These are phyloP conservation scores for Vitis amurensis DNA, from an alignment of 164 flowering plant genomes.

Conservation along the genomic window DNA sequence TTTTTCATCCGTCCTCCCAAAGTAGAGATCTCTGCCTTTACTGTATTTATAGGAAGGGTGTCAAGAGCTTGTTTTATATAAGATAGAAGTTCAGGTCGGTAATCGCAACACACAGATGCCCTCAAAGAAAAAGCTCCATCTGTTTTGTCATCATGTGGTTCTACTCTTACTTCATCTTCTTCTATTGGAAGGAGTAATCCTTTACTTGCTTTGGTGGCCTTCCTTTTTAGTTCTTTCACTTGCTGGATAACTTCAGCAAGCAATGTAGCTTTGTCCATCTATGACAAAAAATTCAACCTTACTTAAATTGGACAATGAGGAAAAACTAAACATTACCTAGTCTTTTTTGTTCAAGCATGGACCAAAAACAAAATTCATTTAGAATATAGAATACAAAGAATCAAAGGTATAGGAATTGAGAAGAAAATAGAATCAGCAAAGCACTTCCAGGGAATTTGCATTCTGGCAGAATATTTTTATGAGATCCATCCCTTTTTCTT, in stretches of 20 bases:
- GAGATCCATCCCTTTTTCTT: too few relatives aligned
- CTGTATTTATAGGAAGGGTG: background rate
- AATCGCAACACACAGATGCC: constrained; percentile 7
- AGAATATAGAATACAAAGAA: background rate
- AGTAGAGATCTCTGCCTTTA: background rate
- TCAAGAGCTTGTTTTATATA: background rate
- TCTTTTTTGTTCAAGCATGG: background rate
- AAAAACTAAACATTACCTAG: background rate
- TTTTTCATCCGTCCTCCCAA: constrained; percentile 4
- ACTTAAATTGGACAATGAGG: background rate
- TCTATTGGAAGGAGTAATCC: constrained; percentile 6
- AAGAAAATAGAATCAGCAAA: too few relatives aligned
- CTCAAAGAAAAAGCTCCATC: background rate
- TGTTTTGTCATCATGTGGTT: background rate
- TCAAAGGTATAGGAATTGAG: too few relatives aligned
- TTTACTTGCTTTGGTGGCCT: constrained; percentile 4
- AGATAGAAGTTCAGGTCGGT: background rate
- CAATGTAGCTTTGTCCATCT: constrained; percentile 8
- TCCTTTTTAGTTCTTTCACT: constrained; percentile 9
- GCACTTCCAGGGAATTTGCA: too few relatives aligned
- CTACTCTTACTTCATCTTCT: constrained; percentile 9
- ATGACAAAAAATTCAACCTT: background rate
- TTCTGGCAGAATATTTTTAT: too few relatives aligned
- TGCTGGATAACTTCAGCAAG: background rate
- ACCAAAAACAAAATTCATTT: background rate